Conservation (phyloP, 2,329 filamentous ascomycete genomes). For the Herpotrichia juniperi region DNA sequence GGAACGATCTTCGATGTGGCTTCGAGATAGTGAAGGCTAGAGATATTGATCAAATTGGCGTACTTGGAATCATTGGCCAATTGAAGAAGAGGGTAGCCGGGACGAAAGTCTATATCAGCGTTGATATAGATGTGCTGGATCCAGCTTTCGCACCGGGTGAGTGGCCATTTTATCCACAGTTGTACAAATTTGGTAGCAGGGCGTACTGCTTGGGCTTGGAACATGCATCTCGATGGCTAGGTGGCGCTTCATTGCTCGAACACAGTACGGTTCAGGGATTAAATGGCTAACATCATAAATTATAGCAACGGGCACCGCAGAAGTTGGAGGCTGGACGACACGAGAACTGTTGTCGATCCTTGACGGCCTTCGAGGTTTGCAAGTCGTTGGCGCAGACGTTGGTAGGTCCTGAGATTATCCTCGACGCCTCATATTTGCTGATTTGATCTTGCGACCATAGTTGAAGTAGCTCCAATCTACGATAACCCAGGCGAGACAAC, state of each 20-base stretch:
- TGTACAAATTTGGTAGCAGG: background rate
- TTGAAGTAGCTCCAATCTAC: slow-evolving; percentile 67
- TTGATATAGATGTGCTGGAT: slow-evolving; percentile 64
- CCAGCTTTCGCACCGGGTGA: slow-evolving; percentile 61
- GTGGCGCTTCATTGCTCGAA: background rate
- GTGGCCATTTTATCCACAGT: slow-evolving; percentile 5
- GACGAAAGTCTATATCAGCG: slow-evolving; percentile 61
- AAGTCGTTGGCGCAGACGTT: slow-evolving; percentile 65
- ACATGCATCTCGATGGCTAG: background rate
- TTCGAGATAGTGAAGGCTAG: slow-evolving; percentile 64
- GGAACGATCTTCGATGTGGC: slow-evolving; percentile 64
- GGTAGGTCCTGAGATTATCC: slow-evolving; percentile 36
- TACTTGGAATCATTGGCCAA: slow-evolving; percentile 54
- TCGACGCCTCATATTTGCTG: background rate
- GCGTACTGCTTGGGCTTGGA: too few species aligned
- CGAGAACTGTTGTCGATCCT: slow-evolving; percentile 65
- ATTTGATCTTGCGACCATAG: slow-evolving; percentile 31
- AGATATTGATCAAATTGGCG: slow-evolving; percentile 58
- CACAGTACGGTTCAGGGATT: background rate
- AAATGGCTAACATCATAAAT: slow-evolving; percentile 9
- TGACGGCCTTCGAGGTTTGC: slow-evolving; percentile 63
- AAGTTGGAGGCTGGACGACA: slow-evolving; percentile 67
- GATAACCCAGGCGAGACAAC: slow-evolving; percentile 67
- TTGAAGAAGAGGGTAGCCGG: slow-evolving; percentile 58
- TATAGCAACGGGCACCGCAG: slow-evolving; percentile 65